phyloP scores from a whole-genome alignment of 163 green algal species.

The Coccomyxa subellipsoidea region DNA sequence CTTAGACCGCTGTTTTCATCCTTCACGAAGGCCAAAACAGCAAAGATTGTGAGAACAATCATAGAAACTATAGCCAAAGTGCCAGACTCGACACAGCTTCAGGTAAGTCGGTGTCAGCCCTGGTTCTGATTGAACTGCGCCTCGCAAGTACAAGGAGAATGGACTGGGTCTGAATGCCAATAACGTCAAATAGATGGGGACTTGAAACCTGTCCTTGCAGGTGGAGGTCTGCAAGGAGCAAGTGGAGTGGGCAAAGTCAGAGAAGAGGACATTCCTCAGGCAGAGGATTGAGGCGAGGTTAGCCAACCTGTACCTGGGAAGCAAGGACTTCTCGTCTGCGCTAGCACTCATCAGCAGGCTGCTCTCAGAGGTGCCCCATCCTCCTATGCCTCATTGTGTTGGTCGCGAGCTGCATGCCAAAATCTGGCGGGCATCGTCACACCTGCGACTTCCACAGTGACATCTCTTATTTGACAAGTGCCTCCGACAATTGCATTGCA shows the following conservation, averaged over 20 bases:
- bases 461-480: too few species aligned
- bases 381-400: neutral
- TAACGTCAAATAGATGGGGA: too few species aligned
- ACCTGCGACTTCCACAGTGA: too few species aligned
- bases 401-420: too few species aligned
- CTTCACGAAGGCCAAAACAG: slow-evolving; percentile 98
- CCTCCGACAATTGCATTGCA: too few species aligned
- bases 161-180: too few species aligned
- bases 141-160: too few species aligned
- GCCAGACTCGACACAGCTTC: slow-evolving; percentile 78
- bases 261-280: slow-evolving; percentile 96
- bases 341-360: slow-evolving; percentile 82
- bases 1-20: slow-evolving; percentile 81
- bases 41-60: slow-evolving; percentile 93
- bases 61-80: slow-evolving; percentile 92
- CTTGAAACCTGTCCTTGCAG: too few species aligned
- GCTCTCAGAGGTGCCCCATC: slow-evolving; percentile 65
- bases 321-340: slow-evolving; percentile 68
- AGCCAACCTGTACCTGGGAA: slow-evolving; percentile 80
- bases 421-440: too few species aligned
- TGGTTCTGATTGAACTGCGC: too few species aligned
- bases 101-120: slow-evolving; percentile 61
- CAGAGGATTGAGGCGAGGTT: slow-evolving; percentile 93
- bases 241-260: slow-evolving; percentile 83
- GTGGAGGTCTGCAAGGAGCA: slow-evolving; percentile 84